Evolutionary conservation across 179 eudicot genomes (phyloP), one percentile per base, ranked within the genome.

Genomic region (Silene noctiflora): DNA sequence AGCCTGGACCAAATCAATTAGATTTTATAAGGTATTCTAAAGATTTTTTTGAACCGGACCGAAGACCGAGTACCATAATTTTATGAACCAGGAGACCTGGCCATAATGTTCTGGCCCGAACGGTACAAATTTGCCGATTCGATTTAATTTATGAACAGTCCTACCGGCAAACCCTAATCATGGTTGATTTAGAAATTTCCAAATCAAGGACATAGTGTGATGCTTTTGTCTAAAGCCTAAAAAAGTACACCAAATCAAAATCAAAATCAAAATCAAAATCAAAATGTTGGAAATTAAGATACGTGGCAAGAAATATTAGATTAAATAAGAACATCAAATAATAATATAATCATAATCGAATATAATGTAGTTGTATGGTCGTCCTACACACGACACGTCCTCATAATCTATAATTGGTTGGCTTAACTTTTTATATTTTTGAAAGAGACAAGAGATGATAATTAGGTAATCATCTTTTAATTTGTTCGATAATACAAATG

Each of bases 381-480:
- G 72, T 69, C 59, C 58, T 21, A 46, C 55, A 39, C 16, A 33
- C 20, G 71, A 69, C 72, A 69, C 72, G 72, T 69, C 58, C n/a
- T 16, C n/a, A 13, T 51, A 12, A 51, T 51, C 1, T 51, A 6
- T 20, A 69, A 69, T 69, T 19, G 59, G 56, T 44, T 21, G 58
- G 72, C 58, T 21, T 12, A 3, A 3, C 21, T 68, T 20, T 46
- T 31, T 21, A 69, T 69, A 21, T 10, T 69, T 46, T 29, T 67
- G 58, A 44, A 69, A 44, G 58, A 11, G 58, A 24, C 48, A 16
- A 46, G 19, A 61, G 14, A 22, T 61, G 13, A 6, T 3, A 20
- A 61, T 51, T 21, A 20, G 64, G 64, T 59, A 39, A 39, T 68
- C 22, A 51, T 39, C 55, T 19, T 39, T 42, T 69, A 44, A 19